Evolutionary conservation across 2,329 filamentous ascomycete genomes (phyloP).

Genomic region (Curvularia eragrostidis): DNA sequence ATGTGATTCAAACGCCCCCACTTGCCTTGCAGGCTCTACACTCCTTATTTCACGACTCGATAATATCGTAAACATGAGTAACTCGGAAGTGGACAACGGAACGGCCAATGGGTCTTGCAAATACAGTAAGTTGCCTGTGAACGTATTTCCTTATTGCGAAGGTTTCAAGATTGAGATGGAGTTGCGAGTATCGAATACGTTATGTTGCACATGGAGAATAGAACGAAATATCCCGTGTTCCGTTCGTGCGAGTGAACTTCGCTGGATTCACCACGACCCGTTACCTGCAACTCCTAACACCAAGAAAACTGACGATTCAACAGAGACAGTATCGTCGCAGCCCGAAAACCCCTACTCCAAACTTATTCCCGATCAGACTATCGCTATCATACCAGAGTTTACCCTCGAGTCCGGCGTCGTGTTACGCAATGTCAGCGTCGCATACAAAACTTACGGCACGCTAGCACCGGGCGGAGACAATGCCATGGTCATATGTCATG

Average conservation of each 20-base stretch:
- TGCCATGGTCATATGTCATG: slow-evolving; percentile 77
- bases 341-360: slow-evolving; percentile 89
- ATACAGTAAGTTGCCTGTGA: slow-evolving; percentile 18
- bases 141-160: slow-evolving; percentile 13
- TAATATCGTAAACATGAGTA: slow-evolving; percentile 27
- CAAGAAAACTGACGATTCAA: slow-evolving; percentile 24
- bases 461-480: slow-evolving; percentile 65
- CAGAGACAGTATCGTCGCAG: slow-evolving; percentile 61
- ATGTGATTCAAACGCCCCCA: slow-evolving; percentile 26
- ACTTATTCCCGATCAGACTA: slow-evolving; percentile 86
- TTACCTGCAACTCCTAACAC: not conserved
- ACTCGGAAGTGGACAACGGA: slow-evolving; percentile 13
- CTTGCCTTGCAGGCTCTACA: slow-evolving; percentile 20
- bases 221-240: not conserved
- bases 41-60: slow-evolving; percentile 12
- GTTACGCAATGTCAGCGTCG: slow-evolving; percentile 74
- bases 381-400: slow-evolving; percentile 86
- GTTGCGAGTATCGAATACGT: not conserved
- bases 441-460: slow-evolving; percentile 68
- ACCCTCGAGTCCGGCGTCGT: slow-evolving; percentile 90
- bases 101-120: slow-evolving; percentile 32
- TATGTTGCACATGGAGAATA: not conserved
- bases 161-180: not conserved
- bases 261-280: not conserved
- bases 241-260: not conserved